Conservation (phyloP, 164 flowering plant species). For the Warburgia ugandensis region DNA sequence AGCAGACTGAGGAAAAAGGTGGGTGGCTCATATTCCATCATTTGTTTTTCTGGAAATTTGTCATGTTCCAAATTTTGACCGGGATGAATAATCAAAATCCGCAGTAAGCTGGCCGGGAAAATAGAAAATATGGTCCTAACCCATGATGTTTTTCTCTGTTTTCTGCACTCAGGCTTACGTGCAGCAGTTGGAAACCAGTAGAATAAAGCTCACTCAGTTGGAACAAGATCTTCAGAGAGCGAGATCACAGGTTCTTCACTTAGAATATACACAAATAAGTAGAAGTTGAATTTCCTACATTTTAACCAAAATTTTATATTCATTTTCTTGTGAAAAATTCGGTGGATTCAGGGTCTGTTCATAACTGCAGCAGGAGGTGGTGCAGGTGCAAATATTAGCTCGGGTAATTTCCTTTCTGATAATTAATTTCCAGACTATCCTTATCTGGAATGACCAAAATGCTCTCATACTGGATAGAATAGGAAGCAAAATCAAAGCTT, state of each 20-base stretch:
- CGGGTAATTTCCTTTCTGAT: no score
- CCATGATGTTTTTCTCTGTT: not conserved
- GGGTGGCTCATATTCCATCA: slow-evolving; percentile 2
- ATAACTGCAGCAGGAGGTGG: slow-evolving; percentile 50
- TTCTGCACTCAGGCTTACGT: slow-evolving; percentile 76
- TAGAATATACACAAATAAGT: no score
- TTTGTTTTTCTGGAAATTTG: no score
- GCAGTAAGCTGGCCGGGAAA: not conserved
- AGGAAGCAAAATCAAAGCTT: no score
- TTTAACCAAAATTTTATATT: no score
- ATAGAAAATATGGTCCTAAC: not conserved
- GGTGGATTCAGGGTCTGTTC: slow-evolving; percentile 71
- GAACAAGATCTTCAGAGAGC: slow-evolving; percentile 95
- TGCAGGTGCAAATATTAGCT: slow-evolving; percentile 50
- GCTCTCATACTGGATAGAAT: no score
- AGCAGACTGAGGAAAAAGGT: slow-evolving; percentile 95
- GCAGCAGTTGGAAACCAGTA: slow-evolving; percentile 91
- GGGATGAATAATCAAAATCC: no score
- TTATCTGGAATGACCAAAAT: no score
- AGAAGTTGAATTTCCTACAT: no score
- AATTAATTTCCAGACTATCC: no score
- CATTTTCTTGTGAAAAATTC: no score
- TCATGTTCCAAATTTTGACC: no score
- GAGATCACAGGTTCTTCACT: slow-evolving; percentile 91
- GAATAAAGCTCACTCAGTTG: slow-evolving; percentile 78